A percentile compares a stretch with the other conserved stretches of the same genome.
Conservation (phyloP, 1,284 basidiomycete genomes). For the Amylostereum chailletii region DNA sequence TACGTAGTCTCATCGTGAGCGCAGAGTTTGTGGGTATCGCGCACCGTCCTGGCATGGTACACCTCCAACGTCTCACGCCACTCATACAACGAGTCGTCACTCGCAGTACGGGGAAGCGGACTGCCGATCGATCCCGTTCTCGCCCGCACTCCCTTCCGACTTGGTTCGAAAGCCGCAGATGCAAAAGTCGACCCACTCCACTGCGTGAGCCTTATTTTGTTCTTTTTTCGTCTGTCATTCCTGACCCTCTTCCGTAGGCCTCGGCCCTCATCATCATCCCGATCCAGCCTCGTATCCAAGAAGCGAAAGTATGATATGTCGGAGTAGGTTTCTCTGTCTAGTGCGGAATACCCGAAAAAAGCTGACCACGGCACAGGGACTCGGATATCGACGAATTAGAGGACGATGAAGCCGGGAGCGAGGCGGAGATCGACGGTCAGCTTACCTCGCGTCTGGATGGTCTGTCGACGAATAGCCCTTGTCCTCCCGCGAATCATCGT, state of each 20-base stretch:
- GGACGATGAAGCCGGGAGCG: neutral
- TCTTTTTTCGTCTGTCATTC: neutral
- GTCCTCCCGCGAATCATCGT: neutral
- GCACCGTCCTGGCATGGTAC: no score
- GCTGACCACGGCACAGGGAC: neutral
- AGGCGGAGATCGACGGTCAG: neutral
- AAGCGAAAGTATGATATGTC: neutral
- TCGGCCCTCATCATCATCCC: neutral
- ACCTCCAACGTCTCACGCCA: no score
- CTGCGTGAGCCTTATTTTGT: neutral
- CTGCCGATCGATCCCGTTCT: no score
- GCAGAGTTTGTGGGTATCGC: no score
- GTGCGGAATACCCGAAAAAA: neutral
- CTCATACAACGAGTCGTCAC: no score
- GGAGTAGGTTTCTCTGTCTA: neutral
- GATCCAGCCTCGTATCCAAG: neutral
- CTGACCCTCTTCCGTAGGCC: neutral
- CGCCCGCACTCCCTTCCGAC: no score
- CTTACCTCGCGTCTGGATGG: neutral
- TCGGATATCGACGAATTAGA: neutral
- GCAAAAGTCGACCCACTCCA: neutral
- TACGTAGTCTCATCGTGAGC: no score
- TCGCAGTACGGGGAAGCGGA: no score
- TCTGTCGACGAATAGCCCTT: neutral
- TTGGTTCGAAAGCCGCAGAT: no score